A percentile compares a stretch with the other conserved stretches of the same genome.
Evolutionary conservation across 1,139 yeast species (phyloP).

Genomic region (Saccharomyces hybrid): DNA sequence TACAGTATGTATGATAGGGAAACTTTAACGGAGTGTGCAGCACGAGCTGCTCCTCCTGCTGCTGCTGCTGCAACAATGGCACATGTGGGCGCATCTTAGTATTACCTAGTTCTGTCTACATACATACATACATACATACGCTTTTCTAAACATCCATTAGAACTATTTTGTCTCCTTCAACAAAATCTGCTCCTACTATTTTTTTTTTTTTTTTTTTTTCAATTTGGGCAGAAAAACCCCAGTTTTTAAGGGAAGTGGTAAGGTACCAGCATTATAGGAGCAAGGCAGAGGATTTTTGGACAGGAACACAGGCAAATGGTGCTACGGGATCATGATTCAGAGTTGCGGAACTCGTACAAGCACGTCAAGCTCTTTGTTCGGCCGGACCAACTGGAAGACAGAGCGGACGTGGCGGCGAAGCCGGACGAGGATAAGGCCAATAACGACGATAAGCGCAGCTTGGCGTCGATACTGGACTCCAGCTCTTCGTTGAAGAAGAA

Average conservation of each 20-base stretch:
- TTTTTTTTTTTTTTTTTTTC: neutral
- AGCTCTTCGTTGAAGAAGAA: neutral
- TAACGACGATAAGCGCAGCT: neutral
- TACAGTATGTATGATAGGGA: neutral
- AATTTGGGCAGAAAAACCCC: too few species aligned
- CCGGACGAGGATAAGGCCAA: neutral
- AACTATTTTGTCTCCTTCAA: neutral
- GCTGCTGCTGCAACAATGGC: neutral
- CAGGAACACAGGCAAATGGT: neutral
- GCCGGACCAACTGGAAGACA: neutral
- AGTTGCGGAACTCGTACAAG: conserved; percentile 15
- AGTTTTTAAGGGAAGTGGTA: neutral
- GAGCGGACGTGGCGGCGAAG: neutral
- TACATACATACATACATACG: neutral
- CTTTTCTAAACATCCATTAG: neutral
- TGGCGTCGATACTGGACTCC: neutral
- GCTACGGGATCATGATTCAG: conserved; percentile 9
- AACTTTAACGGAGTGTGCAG: neutral
- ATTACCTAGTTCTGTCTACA: neutral
- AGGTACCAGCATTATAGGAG: too few species aligned
- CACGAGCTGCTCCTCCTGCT: neutral
- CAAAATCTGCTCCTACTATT: neutral
- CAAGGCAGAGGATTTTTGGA: too few species aligned
- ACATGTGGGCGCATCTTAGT: neutral
- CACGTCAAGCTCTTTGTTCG: conserved; percentile 9